Conservation (phyloP, 2,329 filamentous ascomycete genomes). For the Colletotrichum eremochloae region DNA sequence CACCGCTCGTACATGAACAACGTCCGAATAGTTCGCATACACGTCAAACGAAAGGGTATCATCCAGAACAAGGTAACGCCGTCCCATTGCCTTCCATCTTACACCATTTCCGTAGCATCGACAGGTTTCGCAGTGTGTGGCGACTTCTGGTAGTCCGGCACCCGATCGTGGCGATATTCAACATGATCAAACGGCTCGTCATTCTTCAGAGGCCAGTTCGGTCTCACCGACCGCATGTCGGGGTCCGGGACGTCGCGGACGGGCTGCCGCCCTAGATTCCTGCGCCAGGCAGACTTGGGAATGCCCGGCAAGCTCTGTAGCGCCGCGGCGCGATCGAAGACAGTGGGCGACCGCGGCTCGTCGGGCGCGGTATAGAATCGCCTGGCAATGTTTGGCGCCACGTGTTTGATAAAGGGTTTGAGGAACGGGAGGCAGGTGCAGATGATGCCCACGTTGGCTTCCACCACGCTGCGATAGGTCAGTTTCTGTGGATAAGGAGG, state of each 20-base stretch:
- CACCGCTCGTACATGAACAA: background rate
- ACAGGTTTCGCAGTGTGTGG: conserved; percentile 9
- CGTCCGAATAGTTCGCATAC: background rate
- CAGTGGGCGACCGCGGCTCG: conserved; percentile 26
- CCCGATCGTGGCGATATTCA: background rate
- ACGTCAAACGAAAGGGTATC: conserved; percentile 16
- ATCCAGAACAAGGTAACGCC: background rate
- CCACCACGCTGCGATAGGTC: conserved; percentile 21
- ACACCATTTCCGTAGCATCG: conserved; percentile 34
- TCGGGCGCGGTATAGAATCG: background rate
- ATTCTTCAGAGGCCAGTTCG: conserved; percentile 24
- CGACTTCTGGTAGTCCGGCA: conserved; percentile 10
- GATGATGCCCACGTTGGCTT: conserved; percentile 41
- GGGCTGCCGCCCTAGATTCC: conserved; percentile 24
- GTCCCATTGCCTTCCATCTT: background rate
- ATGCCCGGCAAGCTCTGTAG: conserved; percentile 13
- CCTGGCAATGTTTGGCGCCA: conserved; percentile 8
- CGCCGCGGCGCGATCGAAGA: conserved; percentile 32
- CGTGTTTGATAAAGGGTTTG: conserved; percentile 31
- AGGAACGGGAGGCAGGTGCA: conserved; percentile 40
- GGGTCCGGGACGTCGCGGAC: conserved; percentile 15
- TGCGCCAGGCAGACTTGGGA: conserved; percentile 17
- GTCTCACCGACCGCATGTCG: background rate
- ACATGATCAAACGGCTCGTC: conserved; percentile 16
- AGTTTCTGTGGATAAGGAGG: background rate